Percentiles rank a stretch among this genome's conserved stretches.
phyloP scores from a whole-genome alignment of 306 rosid genomes.

The Ormosia semicastrata region DNA sequence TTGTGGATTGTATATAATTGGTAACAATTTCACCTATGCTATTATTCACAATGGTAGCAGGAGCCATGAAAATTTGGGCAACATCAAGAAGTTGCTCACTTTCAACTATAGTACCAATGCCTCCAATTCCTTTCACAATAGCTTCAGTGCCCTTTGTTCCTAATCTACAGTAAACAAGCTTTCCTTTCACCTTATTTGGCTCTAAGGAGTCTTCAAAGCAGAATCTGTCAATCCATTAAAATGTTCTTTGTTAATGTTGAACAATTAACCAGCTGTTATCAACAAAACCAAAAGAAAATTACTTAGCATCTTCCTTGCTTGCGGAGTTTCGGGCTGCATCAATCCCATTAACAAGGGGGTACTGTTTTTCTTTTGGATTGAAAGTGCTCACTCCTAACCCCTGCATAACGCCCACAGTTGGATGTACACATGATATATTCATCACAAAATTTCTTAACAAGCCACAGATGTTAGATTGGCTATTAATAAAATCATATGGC shows the following conservation, averaged over 20 bases:
- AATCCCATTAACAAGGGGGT: constrained; percentile 62
- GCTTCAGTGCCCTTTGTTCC: constrained; percentile 58
- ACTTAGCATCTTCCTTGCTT: constrained; percentile 59
- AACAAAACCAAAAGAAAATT: not conserved
- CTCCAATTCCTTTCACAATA: constrained; percentile 64
- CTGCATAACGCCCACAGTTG: constrained; percentile 35
- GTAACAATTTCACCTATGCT: constrained; percentile 42
- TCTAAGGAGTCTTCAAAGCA: constrained; percentile 50
- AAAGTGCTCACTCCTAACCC: constrained; percentile 70
- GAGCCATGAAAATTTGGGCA: constrained; percentile 74
- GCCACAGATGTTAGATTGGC: not conserved
- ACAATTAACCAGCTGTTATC: not conserved
- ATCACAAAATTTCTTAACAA: not conserved
- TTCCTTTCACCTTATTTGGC: constrained; percentile 66
- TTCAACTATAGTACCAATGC: constrained; percentile 61
- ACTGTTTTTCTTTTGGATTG: constrained; percentile 43
- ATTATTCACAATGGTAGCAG: constrained; percentile 60
- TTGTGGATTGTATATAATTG: constrained; percentile 57
- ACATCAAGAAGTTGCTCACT: constrained; percentile 45
- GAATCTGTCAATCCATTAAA: constrained; percentile 29
- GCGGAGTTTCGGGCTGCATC: constrained; percentile 52
- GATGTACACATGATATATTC: not conserved
- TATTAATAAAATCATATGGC: not conserved
- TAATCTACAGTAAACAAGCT: constrained; percentile 53
- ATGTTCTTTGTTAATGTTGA: not conserved